Conservation (phyloP, 2,329 filamentous ascomycete genomes). For the Aspergillus tanneri region DNA sequence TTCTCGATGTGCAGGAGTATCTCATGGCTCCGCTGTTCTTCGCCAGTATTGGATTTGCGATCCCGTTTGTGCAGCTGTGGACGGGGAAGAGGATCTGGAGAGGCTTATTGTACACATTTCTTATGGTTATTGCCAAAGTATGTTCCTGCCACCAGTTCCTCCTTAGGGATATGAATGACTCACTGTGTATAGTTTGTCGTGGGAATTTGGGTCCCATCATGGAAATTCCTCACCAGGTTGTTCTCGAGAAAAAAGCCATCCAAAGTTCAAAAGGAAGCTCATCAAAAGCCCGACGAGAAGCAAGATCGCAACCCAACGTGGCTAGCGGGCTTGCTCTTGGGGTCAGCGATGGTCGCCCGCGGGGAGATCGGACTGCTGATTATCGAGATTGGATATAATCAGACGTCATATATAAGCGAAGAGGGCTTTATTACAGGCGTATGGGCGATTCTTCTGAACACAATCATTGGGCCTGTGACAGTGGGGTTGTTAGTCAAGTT, state of each 20-base stretch:
- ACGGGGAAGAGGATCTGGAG: conserved; percentile 34
- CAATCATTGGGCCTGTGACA: conserved; percentile 30
- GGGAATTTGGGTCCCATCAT: conserved; percentile 29
- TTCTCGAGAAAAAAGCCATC: background rate
- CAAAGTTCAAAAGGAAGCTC: background rate
- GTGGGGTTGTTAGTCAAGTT: conserved; percentile 29
- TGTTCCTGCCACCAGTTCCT: background rate
- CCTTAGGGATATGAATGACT: background rate
- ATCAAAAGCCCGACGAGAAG: background rate
- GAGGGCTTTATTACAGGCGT: conserved; percentile 30
- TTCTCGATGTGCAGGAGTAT: conserved; percentile 35
- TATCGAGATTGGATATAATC: conserved; percentile 34
- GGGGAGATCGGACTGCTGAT: conserved; percentile 36
- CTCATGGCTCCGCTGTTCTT: conserved; percentile 36
- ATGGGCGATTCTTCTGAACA: conserved; percentile 36
- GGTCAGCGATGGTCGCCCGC: conserved; percentile 35
- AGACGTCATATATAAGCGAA: conserved; percentile 43
- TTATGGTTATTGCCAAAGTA: conserved; percentile 35
- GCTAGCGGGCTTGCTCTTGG: conserved; percentile 27
- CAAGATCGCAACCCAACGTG: conserved; percentile 12
- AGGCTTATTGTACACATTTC: conserved; percentile 29
- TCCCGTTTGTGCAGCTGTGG: conserved; percentile 35
- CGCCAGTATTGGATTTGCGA: conserved; percentile 33
- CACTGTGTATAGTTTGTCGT: conserved; percentile 24
- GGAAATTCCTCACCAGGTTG: conserved; percentile 13